Percentiles rank a stretch among this genome's conserved stretches.
These are phyloP conservation scores for Fraxinus paxiana DNA, from an alignment of 305 asterid genomes.

Conservation along the genomic window DNA sequence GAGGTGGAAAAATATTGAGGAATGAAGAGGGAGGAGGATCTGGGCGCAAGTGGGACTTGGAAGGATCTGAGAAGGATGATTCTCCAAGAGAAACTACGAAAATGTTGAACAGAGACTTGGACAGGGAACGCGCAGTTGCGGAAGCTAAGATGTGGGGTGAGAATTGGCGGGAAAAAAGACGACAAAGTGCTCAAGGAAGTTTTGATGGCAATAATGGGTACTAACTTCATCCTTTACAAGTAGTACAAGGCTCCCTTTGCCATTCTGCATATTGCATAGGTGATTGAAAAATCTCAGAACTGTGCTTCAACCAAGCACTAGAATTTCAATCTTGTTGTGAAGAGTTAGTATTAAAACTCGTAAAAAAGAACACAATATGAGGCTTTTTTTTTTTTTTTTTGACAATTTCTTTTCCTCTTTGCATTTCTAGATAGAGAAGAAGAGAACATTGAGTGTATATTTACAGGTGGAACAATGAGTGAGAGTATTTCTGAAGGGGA, in stretches of 20 bases:
- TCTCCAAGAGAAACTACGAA: conserved; percentile 47
- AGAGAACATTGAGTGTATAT: conserved; percentile 26
- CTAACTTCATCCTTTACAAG: not conserved
- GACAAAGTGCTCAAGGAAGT: conserved; percentile 37
- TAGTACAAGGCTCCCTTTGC: not conserved
- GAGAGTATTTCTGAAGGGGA: conserved; percentile 10
- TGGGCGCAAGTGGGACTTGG: conserved; percentile 47
- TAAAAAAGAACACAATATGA: not conserved
- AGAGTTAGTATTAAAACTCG: not conserved
- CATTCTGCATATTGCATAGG: not conserved
- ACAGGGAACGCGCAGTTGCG: conserved; percentile 68
- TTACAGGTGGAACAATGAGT: conserved; percentile 16
- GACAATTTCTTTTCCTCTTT: not conserved
- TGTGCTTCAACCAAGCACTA: not conserved
- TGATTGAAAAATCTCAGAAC: not conserved
- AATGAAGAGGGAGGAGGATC: conserved; percentile 51
- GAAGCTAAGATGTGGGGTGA: conserved; percentile 88
- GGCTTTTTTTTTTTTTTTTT: not conserved
- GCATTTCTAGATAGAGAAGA: conserved; percentile 17
- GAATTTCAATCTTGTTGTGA: not conserved
- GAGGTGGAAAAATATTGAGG: conserved; percentile 31
- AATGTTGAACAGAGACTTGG: conserved; percentile 44
- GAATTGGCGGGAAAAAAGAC: conserved; percentile 43
- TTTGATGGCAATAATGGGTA: conserved; percentile 40
- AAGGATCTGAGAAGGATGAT: conserved; percentile 49